Percentiles rank a stretch among this genome's conserved stretches.
Evolutionary conservation across 2,329 filamentous ascomycete genomes (phyloP).

Genomic region (Fusarium penzigii): DNA sequence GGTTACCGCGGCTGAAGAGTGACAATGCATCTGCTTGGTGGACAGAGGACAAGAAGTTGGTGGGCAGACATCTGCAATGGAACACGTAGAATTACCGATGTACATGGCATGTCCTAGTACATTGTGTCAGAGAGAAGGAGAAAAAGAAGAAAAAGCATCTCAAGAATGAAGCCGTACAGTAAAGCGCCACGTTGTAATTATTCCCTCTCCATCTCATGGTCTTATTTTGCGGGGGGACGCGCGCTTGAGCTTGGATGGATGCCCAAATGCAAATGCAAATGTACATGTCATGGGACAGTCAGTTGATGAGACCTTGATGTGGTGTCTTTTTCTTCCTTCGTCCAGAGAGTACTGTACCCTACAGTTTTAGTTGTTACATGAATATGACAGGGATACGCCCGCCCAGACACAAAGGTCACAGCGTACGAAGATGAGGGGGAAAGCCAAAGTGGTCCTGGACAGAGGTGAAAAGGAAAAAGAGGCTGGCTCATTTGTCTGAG

Average conservation of each 20-base stretch:
- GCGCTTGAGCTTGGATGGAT: neutral
- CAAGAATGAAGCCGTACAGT: neutral
- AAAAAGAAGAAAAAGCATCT: neutral
- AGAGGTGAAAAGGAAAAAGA: neutral
- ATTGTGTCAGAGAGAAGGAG: neutral
- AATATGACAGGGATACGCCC: neutral
- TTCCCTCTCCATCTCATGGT: neutral
- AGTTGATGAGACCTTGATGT: neutral
- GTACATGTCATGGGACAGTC: neutral
- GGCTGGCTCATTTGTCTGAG: neutral
- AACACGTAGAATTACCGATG: neutral
- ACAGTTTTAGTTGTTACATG: neutral
- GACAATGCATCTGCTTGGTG: neutral
- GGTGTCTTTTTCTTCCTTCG: too few relatives aligned
- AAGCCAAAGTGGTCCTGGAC: neutral
- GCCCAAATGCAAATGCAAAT: neutral
- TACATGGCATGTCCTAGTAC: too few relatives aligned
- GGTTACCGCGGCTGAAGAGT: conserved; percentile 16
- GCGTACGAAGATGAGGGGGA: neutral
- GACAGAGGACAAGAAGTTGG: conserved; percentile 4
- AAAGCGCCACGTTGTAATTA: neutral
- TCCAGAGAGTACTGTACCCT: neutral
- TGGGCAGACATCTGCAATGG: neutral
- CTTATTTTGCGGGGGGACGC: neutral
- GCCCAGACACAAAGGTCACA: neutral